Evolutionary conservation across 495 filamentous ascomycete species (phyloP), one percentile per base, ranked within the genome.

Genomic region (Neurospora sp.): DNA sequence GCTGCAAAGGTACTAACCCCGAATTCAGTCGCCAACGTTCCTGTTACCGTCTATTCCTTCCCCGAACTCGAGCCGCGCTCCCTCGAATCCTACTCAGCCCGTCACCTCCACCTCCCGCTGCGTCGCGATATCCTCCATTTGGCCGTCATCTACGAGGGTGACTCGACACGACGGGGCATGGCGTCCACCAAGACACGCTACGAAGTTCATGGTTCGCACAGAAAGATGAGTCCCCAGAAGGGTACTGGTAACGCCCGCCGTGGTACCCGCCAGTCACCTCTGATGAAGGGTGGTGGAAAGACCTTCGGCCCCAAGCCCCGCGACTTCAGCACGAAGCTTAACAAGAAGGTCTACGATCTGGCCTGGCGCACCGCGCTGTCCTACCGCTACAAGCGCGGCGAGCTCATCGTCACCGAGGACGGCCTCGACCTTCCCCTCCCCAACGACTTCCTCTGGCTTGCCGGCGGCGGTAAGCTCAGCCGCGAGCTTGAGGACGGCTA

Each of bases 301-400:
- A 85, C 91, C 2, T 90, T 91, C 79, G 96, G 96, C 16, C 96
- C 96, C 20, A 89, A 93, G 75, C 93, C 93, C 40, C 86, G 96
- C 74, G 94, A 98, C 81, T 98, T 98, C 82, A 88, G 88, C 70
- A 94, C 93, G 20, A 88, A 86, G 41, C 85, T 99, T 72, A 94
- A 91, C 69, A 86, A 86, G 75, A 97, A 98, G 86, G 90, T 97
- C 68, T 99, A 99, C 83, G 94, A 98, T 80, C 83, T 96, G 77
- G 96, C 96, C 12, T 98, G 94, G 94, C 89, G 96, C 78, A 98
- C 91, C 41, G 96, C 96, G 2, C 86, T 99, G 71, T 94, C 91
- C 75, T 97, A 97, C 82, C 89, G 96, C 59, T 98, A 94, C 82
- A 84, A 88, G 72, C 90, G 91, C 72, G 94, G 93, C 20, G 92